phyloP scores from a whole-genome alignment of 768 basidiomycete species.

The Mycena belliarum region DNA sequence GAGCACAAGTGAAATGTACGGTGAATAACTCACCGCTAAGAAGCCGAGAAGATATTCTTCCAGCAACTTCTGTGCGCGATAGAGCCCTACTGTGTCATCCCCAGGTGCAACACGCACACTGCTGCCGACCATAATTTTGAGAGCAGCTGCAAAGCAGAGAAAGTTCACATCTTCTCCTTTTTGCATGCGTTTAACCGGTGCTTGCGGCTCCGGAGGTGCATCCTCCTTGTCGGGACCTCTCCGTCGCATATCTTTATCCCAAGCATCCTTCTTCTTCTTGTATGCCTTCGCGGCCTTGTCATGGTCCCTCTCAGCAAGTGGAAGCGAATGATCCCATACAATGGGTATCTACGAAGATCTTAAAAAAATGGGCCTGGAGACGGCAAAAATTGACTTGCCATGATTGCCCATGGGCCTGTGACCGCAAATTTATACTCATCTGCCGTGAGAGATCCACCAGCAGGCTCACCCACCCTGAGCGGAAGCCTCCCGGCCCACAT shows the following conservation, averaged over 20 bases:
- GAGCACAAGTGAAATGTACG: background rate
- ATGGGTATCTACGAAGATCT: slow-evolving; percentile 10
- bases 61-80: slow-evolving; percentile 5
- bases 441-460: slow-evolving; percentile 24
- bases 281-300: background rate
- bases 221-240: background rate
- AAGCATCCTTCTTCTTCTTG: background rate
- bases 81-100: no score
- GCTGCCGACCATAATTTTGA: slow-evolving; percentile 22
- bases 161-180: slow-evolving; percentile 22
- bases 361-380: background rate
- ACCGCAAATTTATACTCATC: slow-evolving; percentile 27
- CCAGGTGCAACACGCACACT: background rate
- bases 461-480: background rate
- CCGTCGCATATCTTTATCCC: no score
- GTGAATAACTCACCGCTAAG: background rate
- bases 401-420: slow-evolving; percentile 12
- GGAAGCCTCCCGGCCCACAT: background rate
- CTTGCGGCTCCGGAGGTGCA: background rate
- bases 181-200: slow-evolving; percentile 1
- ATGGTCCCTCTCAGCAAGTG: background rate
- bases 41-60: slow-evolving; percentile 9
- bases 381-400: slow-evolving; percentile 9
- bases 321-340: slow-evolving; percentile 8
- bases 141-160: slow-evolving; percentile 21